phyloP scores from a whole-genome alignment of 495 filamentous ascomycete species.

The Neurospora discreta region DNA sequence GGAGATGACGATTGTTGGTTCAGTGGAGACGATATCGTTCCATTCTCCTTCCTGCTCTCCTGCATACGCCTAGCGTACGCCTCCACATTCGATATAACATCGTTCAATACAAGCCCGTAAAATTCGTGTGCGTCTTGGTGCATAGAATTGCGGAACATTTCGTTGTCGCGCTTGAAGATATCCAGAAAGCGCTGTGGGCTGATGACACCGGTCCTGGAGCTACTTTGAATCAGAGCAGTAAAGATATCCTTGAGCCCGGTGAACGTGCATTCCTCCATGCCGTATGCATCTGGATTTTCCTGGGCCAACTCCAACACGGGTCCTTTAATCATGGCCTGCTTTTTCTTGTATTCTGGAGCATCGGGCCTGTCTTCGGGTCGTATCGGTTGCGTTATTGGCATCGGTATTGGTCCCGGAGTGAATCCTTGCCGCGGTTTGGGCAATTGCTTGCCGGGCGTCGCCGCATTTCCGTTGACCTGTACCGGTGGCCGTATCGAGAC shows the following conservation, averaged over 20 bases:
- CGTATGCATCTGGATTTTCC: slow-evolving; percentile 66
- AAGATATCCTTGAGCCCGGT: slow-evolving; percentile 94
- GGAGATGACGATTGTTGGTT: slow-evolving; percentile 33
- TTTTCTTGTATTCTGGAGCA: slow-evolving; percentile 93
- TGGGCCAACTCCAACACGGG: slow-evolving; percentile 74
- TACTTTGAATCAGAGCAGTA: slow-evolving; percentile 73
- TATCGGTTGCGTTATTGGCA: slow-evolving; percentile 17
- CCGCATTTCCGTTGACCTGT: slow-evolving; percentile 32
- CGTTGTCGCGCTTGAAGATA: slow-evolving; percentile 84
- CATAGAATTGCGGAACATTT: slow-evolving; percentile 94
- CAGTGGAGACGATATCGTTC: slow-evolving; percentile 24
- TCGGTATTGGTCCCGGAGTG: slow-evolving; percentile 8
- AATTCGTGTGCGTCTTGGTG: slow-evolving; percentile 99
- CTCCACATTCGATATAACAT: slow-evolving; percentile 90
- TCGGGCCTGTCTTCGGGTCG: slow-evolving; percentile 63
- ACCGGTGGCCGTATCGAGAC: slow-evolving; percentile 37
- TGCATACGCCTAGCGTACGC: slow-evolving; percentile 53
- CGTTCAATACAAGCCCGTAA: slow-evolving; percentile 86
- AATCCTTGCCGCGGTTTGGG: background rate
- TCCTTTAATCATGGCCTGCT: slow-evolving; percentile 75
- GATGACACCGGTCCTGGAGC: slow-evolving; percentile 78
- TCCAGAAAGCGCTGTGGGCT: slow-evolving; percentile 89
- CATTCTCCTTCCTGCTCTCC: slow-evolving; percentile 28
- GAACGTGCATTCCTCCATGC: slow-evolving; percentile 91
- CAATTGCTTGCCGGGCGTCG: slow-evolving; percentile 30